A percentile compares a stretch with the other conserved stretches of the same genome.
Conservation (phyloP, 257 asterid species). For the Solanum pinnatisectum region DNA sequence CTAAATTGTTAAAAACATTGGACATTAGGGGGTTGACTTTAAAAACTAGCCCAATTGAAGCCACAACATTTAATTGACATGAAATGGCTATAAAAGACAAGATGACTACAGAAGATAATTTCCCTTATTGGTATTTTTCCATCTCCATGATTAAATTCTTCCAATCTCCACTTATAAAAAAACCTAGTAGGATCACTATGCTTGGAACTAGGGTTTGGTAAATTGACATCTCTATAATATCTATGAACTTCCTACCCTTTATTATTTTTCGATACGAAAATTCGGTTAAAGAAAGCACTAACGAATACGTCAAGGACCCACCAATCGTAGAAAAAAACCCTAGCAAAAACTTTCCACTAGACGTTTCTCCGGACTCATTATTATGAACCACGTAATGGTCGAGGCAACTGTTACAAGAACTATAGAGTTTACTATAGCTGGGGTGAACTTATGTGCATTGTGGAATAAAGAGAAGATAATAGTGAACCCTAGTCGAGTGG, state of each 20-base stretch:
- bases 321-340: constrained; percentile 27
- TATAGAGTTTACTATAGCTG: constrained; percentile 28
- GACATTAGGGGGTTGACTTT: constrained; percentile 55
- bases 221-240: constrained; percentile 27
- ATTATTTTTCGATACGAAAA: constrained; percentile 32
- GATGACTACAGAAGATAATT: constrained; percentile 35
- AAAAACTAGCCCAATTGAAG: constrained; percentile 40
- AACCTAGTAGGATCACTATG: constrained; percentile 15
- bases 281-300: constrained; percentile 18
- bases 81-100: constrained; percentile 44
- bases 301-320: constrained; percentile 21
- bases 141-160: constrained; percentile 31
- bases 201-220: constrained; percentile 34
- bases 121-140: constrained; percentile 35
- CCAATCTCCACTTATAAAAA: constrained; percentile 63
- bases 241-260: constrained; percentile 22
- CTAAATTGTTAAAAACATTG: constrained; percentile 47
- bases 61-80: constrained; percentile 48
- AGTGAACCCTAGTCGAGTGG: neutral
- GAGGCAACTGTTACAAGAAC: constrained; percentile 35
- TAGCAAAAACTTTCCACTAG: neutral
- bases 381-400: constrained; percentile 32
- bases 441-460: constrained; percentile 27
- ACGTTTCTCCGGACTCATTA: constrained; percentile 15
- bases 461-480: constrained; percentile 10